A percentile compares a stretch with the other conserved stretches of the same genome.
phyloP scores from a whole-genome alignment of 345 rosid species.

The Pistacia atlantica region DNA sequence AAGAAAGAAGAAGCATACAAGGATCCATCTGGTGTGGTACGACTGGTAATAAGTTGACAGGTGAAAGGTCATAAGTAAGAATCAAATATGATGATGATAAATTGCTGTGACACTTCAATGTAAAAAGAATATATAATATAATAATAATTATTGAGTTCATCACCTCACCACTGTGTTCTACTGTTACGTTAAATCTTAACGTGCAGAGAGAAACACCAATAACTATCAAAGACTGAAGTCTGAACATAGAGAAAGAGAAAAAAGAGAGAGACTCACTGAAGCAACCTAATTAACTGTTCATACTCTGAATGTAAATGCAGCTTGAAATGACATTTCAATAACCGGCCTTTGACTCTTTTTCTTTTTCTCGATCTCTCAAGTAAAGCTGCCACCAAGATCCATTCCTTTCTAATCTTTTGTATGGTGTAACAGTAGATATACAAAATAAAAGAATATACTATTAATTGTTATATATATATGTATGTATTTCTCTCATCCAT shows the following conservation, averaged over 20 bases:
- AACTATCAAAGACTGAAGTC: slow-evolving; percentile 13
- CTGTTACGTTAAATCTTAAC: neutral
- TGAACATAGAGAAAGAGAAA: neutral
- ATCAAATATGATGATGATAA: neutral
- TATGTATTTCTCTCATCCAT: neutral
- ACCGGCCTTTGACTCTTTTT: slow-evolving; percentile 17
- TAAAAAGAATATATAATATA: slow-evolving; percentile 11
- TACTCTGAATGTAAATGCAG: slow-evolving; percentile 28
- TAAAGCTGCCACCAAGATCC: slow-evolving; percentile 47
- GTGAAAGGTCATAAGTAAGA: neutral
- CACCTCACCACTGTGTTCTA: neutral
- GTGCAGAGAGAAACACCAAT: neutral
- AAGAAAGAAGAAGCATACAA: neutral
- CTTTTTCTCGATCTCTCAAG: slow-evolving; percentile 4
- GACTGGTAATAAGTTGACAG: neutral
- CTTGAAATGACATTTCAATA: slow-evolving; percentile 46
- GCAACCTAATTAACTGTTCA: slow-evolving; percentile 14
- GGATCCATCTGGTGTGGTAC: neutral
- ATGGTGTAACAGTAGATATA: neutral
- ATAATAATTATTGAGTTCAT: neutral
- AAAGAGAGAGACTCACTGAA: slow-evolving; percentile 14
- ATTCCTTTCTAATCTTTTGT: slow-evolving; percentile 8
- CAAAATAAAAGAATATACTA: too few species aligned
- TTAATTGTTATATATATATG: too few species aligned
- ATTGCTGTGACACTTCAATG: slow-evolving; percentile 26